Evolutionary conservation across 805 yeast genomes (phyloP).

Genomic region (Candida yuanshanica): DNA sequence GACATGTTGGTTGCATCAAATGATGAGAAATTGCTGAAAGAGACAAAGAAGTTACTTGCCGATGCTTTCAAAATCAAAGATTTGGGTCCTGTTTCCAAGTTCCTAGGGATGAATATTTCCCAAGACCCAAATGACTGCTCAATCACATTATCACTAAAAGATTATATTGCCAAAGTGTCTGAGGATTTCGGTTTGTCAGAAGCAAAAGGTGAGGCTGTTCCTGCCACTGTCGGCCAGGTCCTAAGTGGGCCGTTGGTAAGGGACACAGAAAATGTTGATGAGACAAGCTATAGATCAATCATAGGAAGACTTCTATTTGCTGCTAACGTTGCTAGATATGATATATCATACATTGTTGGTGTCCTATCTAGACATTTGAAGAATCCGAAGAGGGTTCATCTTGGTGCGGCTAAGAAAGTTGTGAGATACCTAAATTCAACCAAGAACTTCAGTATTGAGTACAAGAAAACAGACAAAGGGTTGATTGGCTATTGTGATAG

Average conservation of each 20-base stretch:
- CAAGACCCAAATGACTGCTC: neutral
- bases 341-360: neutral
- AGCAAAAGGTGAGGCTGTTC: neutral
- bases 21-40: neutral
- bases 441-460: neutral
- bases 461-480: neutral
- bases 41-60: neutral
- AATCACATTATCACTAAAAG: neutral
- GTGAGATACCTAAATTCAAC: neutral
- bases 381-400: neutral
- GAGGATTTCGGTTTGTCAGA: neutral
- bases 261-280: neutral
- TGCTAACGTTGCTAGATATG: neutral
- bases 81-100: neutral
- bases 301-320: conserved; percentile 1
- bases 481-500: neutral
- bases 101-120: conserved; percentile 2
- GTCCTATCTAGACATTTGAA: neutral
- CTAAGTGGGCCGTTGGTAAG: neutral
- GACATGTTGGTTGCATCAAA: conserved; percentile 2
- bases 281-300: neutral
- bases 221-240: neutral
- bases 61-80: conserved; percentile 1
- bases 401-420: neutral
- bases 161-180: neutral